Conservation (phyloP, 306 rosid genomes). For the Lithocarpus polystachyus region DNA sequence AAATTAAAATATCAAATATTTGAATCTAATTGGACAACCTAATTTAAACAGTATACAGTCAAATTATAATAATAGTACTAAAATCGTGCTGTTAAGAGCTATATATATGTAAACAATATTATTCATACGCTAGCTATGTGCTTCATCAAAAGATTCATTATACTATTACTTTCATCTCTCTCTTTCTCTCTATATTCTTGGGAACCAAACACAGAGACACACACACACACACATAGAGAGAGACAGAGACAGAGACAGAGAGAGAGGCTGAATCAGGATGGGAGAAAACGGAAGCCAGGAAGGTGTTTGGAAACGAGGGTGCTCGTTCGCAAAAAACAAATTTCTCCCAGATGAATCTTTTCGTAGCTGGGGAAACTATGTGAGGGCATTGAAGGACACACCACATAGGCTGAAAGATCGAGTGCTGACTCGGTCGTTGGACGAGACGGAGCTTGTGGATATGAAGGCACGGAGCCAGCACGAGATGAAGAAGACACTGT, state of each 20-base stretch:
- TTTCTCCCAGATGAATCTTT: conserved; percentile 91
- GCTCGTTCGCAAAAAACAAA: conserved; percentile 37
- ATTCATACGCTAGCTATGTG: too few relatives aligned
- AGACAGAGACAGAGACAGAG: neutral
- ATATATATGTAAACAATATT: too few relatives aligned
- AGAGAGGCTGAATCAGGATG: conserved; percentile 19
- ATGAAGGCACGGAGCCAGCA: conserved; percentile 56
- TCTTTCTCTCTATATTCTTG: too few relatives aligned
- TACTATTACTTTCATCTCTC: too few relatives aligned
- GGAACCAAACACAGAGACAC: too few relatives aligned
- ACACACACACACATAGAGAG: too few relatives aligned
- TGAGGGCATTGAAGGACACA: conserved; percentile 43
- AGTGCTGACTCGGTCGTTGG: conserved; percentile 49
- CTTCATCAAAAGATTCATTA: too few relatives aligned
- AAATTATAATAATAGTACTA: too few relatives aligned
- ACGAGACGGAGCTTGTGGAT: conserved; percentile 59
- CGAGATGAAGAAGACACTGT: conserved; percentile 81
- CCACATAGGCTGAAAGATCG: conserved; percentile 55
- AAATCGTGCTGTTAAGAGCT: too few relatives aligned
- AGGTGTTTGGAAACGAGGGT: conserved; percentile 46
- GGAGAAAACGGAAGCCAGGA: neutral
- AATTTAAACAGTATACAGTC: too few relatives aligned
- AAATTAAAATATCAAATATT: too few relatives aligned
- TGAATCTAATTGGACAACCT: too few relatives aligned
- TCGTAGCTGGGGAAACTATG: conserved; percentile 55